Percentiles rank a stretch among this genome's conserved stretches.
Evolutionary conservation across 2,329 filamentous ascomycete genomes (phyloP).

Genomic region (Helotiales sp.): DNA sequence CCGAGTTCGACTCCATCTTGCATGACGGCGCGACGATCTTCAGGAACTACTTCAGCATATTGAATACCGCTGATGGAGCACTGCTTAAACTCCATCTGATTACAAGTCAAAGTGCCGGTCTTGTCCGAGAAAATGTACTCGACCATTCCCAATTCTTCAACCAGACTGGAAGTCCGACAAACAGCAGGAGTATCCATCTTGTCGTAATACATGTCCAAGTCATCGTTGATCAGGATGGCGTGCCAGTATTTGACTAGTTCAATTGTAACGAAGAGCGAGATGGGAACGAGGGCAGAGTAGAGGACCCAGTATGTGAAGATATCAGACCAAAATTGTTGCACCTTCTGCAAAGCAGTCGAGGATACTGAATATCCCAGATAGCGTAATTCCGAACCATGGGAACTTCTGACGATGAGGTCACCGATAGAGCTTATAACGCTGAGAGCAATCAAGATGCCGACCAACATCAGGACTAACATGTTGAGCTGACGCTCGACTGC

Average conservation of each 20-base stretch:
- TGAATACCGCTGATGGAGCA: conserved; percentile 91
- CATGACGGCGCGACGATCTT: conserved; percentile 80
- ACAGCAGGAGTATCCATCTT: conserved; percentile 93
- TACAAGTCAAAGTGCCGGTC: conserved; percentile 95
- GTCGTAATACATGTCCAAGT: conserved; percentile 97
- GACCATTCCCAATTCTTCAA: conserved; percentile 96
- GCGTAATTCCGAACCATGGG: conserved; percentile 58
- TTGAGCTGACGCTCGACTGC: conserved; percentile 95
- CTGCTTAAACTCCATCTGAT: conserved; percentile 98
- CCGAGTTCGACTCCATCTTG: conserved; percentile 74
- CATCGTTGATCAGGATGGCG: conserved; percentile 95
- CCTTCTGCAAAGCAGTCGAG: conserved; percentile 54
- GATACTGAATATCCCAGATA: conserved; percentile 72
- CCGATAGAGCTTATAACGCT: conserved; percentile 90
- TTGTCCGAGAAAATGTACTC: conserved; percentile 99
- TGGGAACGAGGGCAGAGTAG: conserved; percentile 94
- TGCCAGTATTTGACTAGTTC: conserved; percentile 98
- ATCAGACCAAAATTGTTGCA: conserved; percentile 84
- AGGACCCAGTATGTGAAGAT: conserved; percentile 98
- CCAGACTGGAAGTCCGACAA: conserved; percentile 91
- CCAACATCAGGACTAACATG: conserved; percentile 85
- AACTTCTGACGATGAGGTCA: conserved; percentile 77
- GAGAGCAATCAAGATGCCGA: conserved; percentile 78
- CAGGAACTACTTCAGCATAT: conserved; percentile 88
- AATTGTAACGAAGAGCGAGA: conserved; percentile 95